Percentiles rank a stretch among this genome's conserved stretches.
Conservation (phyloP, 1,284 basidiomycete genomes). For the Prillingera fragicola region DNA sequence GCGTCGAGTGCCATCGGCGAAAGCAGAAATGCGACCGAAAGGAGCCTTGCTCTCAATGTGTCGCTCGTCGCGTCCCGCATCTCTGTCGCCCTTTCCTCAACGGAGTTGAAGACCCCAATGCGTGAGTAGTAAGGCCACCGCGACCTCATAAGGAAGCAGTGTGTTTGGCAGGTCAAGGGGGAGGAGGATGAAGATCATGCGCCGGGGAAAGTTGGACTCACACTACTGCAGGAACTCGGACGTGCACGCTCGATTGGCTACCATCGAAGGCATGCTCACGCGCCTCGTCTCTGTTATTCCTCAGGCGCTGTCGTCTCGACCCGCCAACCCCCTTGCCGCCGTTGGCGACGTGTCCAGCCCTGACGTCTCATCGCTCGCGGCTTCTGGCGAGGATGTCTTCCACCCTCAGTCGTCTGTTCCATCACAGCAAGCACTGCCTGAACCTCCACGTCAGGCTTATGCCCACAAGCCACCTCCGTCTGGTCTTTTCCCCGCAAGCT, state of each 20-base stretch:
- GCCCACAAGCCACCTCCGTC: slow-evolving; percentile 44
- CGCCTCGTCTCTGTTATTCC: slow-evolving; percentile 37
- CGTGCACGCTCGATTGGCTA: slow-evolving; percentile 43
- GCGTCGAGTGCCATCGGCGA: slow-evolving; percentile 48
- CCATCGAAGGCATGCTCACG: slow-evolving; percentile 45
- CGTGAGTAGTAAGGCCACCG: slow-evolving; percentile 28
- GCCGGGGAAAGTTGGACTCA: no score
- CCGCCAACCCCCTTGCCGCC: neutral
- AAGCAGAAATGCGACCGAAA: slow-evolving; percentile 48
- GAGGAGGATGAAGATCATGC: no score
- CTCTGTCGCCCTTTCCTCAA: slow-evolving; percentile 50
- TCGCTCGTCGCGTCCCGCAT: slow-evolving; percentile 48
- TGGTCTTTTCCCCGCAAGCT: slow-evolving; percentile 38
- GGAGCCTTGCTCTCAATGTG: slow-evolving; percentile 49
- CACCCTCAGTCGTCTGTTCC: slow-evolving; percentile 38
- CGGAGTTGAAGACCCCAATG: slow-evolving; percentile 48
- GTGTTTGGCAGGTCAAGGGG: no score
- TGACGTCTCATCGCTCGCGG: slow-evolving; percentile 34
- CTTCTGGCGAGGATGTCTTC: slow-evolving; percentile 39
- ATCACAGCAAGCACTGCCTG: slow-evolving; percentile 13
- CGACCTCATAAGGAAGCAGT: no score
- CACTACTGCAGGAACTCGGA: slow-evolving; percentile 37
- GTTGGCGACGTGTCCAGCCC: slow-evolving; percentile 27
- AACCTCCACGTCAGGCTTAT: slow-evolving; percentile 25
- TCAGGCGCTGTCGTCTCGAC: no score